Evolutionary conservation across 768 basidiomycete species (phyloP), one percentile per base, ranked within the genome.

Genomic region (Gyrodon lividus): DNA sequence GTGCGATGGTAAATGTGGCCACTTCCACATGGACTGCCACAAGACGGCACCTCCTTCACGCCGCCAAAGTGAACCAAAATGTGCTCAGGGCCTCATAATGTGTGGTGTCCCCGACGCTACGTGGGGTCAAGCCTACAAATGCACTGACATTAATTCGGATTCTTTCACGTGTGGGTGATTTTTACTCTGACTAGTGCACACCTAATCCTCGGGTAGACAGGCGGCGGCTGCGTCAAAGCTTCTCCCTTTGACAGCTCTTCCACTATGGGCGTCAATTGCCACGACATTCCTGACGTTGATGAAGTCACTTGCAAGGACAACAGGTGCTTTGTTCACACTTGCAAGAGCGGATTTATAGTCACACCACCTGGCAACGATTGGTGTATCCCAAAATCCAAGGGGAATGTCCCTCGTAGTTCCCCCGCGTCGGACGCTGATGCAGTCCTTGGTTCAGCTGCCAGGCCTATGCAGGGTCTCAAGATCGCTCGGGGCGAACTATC

Each of bases 171-270:
- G 72, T 74, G 52, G 37, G 72, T 69, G 1, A 12, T 30, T 46
- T 49, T 14, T 5, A 22, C 33, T 43, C 7, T 38, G 12, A 22
- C 5, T 5, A 4, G 5, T 3, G 2, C 20, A 7, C 14, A 5
- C 6, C 39, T 48, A 13, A 48, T 12, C 22, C 16, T 19, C 1
- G 6, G 24, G 19, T 37, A 5, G 22, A 6, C 42, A 74, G 72
- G 72, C 43, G 73, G 73, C 3, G 73, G 72, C 1, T 74, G 72
- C 39, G 56, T 60, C 46, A 52, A 62, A 38, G 51, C 58, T 3
- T 57, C 60, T 37, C 55, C 64, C 19, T 59, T 63, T 31, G 57
- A 56, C n/a, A 34, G 40, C 16, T 39, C 54, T 8, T 50, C 56
- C 5, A 45, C 45, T 0, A 19, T 4, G 1, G 72, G 71, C 5